Conservation (phyloP, 2,329 filamentous ascomycete genomes). For the Penicillium sp. region DNA sequence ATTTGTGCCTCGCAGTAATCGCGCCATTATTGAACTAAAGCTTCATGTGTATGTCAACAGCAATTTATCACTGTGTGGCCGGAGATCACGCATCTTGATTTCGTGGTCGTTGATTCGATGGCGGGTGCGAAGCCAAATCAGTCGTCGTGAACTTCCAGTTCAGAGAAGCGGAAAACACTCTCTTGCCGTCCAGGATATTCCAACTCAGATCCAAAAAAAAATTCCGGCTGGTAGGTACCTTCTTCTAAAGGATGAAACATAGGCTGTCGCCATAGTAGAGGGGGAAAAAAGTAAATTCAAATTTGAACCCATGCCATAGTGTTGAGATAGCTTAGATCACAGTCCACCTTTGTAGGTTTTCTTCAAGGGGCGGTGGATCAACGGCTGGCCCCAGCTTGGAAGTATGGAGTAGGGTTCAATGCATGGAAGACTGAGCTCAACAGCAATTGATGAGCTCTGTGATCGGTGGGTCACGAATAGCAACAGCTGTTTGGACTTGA, state of each 20-base stretch:
- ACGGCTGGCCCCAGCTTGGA: background rate
- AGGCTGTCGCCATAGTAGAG: no score
- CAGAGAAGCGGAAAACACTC: no score
- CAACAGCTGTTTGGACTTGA: background rate
- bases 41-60: background rate
- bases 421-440: no score
- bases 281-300: no score
- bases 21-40: background rate
- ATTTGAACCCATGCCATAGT: no score
- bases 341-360: no score
- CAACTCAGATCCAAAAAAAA: no score
- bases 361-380: background rate
- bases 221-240: no score
- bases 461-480: background rate
- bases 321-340: no score
- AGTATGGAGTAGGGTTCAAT: no score
- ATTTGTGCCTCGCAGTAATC: background rate
- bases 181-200: no score
- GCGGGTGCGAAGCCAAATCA: background rate
- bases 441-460: background rate
- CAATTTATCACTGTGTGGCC: background rate
- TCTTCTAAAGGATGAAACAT: no score
- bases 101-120: constrained; percentile 10
- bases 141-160: constrained; percentile 1
- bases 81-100: constrained; percentile 6